Percentiles rank a stretch among this genome's conserved stretches.
Evolutionary conservation across 2,329 filamentous ascomycete genomes (phyloP).

Genomic region (Penicillium paneum): DNA sequence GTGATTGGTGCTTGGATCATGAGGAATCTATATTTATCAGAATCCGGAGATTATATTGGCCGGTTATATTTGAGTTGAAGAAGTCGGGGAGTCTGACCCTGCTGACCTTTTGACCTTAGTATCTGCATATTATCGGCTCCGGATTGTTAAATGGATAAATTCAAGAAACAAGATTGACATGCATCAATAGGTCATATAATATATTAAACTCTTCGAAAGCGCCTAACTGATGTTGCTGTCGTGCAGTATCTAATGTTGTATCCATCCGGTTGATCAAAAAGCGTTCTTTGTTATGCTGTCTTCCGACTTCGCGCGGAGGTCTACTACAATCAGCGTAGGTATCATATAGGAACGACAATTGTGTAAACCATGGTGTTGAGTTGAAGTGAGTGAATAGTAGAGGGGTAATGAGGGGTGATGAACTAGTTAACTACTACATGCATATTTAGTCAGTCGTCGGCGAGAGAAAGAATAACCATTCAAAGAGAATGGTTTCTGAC

Average conservation of each 20-base stretch:
- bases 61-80: constrained; percentile 4
- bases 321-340: constrained; percentile 7
- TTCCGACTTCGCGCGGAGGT: constrained; percentile 66
- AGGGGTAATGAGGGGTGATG: constrained; percentile 12
- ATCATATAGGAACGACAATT: constrained; percentile 29
- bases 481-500: too few relatives aligned
- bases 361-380: constrained; percentile 30
- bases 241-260: not conserved
- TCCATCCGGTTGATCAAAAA: not conserved
- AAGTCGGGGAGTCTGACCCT: not conserved
- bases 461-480: constrained; percentile 6
- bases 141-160: not conserved
- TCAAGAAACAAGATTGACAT: too few relatives aligned
- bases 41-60: not conserved
- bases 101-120: not conserved
- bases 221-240: not conserved
- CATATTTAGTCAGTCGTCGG: constrained; percentile 7
- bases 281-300: constrained; percentile 20
- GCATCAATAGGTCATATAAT: not conserved
- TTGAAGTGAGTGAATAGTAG: not conserved
- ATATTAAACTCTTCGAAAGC: not conserved
- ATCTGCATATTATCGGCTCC: not conserved
- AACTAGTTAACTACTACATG: not conserved
- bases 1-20: constrained; percentile 14
- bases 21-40: constrained; percentile 6